Base-by-base conservation (phyloP, 2,329 filamentous ascomycete genomes). In the Fusarium oxysporum region DNA sequence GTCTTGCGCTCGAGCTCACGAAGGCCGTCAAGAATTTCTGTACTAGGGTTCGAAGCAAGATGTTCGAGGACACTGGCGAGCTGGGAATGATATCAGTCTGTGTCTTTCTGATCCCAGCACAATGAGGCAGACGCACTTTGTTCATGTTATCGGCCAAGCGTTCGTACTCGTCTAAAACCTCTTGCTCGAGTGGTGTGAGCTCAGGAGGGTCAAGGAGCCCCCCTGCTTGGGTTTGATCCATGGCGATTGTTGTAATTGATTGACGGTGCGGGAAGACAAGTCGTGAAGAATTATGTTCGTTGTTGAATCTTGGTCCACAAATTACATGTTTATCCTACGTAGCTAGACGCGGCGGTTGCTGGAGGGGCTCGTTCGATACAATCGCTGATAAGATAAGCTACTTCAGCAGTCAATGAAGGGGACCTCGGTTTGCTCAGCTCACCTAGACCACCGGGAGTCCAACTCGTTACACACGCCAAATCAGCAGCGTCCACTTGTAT, bases 101-200 rank as follows among this genome's bases (percentile, higher is more conserved):
- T 41, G 6, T 8, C 35, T 38, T 23, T 33, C 16, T 9, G 9
- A 8, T 41, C 11, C 9, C 48, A 28, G 33, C 25, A 51, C 23
- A 55, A 23, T 43, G 57, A 44, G 53, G 9, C 28, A 47, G 55
- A 37, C 83, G 66, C 83, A 96, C 96, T 84, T 92, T 92, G 79
- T 97, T 97, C 88, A 99, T 92, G 80, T 98, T 99, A 76, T 92
- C 92, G 1, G 96, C 90, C 37, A 99, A 84, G 19, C 92, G 88
- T 75, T 96, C 91, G 80, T 99, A 99, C 82, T 99, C 96, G 70
- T 98, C 95, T 2, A 99, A 86, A 2, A 99, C 92, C 80, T 98
- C 94, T 82, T 97, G 95, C 84, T 99, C 95, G 12, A 97, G 88
- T 8, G 94, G 92, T 2, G 92, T 88, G 70, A 97, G 86, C 77